Conservation (phyloP, 139 green algal genomes). For the Coelastrella sp. region DNA sequence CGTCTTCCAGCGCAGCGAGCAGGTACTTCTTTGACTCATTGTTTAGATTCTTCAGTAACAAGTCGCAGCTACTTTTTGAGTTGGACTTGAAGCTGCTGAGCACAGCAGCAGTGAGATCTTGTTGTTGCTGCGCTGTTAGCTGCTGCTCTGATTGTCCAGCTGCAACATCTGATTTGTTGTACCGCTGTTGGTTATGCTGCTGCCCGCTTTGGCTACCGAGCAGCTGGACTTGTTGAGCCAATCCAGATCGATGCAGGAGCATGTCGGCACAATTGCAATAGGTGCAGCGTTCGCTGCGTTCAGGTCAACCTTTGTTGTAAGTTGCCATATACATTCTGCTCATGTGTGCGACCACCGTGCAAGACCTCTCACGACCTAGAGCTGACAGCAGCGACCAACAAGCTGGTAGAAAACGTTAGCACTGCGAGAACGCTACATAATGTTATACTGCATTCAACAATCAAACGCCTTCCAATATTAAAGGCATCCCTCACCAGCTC, state of each 20-base stretch:
- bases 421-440: no score
- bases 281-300: no score
- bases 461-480: no score
- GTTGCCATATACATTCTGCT: no score
- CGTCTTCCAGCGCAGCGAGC: constrained; percentile 31
- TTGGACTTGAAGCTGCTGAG: background rate
- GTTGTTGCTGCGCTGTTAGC: constrained; percentile 24
- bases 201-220: background rate
- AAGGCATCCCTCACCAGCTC: no score
- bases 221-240: background rate
- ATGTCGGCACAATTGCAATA: no score
- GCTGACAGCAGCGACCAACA: no score
- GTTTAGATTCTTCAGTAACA: constrained; percentile 16
- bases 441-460: no score
- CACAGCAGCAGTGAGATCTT: constrained; percentile 6
- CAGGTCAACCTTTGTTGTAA: no score
- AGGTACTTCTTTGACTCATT: constrained; percentile 10
- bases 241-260: background rate
- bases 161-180: background rate
- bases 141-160: background rate
- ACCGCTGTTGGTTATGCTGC: background rate
- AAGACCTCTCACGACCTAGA: no score
- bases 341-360: no score
- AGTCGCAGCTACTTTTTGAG: background rate
- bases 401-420: no score